Evolutionary conservation across 371 early-diverging fungal species (phyloP), one percentile per base, ranked within the genome.

Genomic region (Lichtheimia ornata): DNA sequence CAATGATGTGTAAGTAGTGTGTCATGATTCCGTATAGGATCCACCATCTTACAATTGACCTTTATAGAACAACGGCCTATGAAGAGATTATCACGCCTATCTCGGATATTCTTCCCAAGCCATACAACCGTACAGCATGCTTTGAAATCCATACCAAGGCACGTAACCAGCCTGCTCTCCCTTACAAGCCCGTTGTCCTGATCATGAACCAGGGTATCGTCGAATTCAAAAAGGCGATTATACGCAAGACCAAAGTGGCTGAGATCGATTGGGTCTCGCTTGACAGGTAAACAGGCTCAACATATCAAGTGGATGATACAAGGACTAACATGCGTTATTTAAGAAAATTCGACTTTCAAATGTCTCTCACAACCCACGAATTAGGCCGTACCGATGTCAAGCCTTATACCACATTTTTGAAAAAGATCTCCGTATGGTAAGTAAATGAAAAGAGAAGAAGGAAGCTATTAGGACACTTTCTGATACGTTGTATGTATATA

Each of bases 371-470:
- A 1, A 53, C 71, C 0, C 58, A 70, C 43, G 65, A 71, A 18
- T 45, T 64, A 11, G 41, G 73, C 6, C 58, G 80, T 5, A 25
- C 49, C n/a, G 75, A 81, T 49, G 77, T 77, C 4, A 77, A 76
- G 28, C 84, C 84, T 0, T 81, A 71, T 41, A 71, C 59, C 3
- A 72, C 81, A 0, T 83, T 83, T 56, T 69, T 71, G n/a, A 75
- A 79, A 47, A 72, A 72, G 45, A 50, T 73, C 0, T 71, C 80
- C 17, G 64, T 81, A 9, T 66, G 76, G 79, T 79, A 79, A 61
- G 43, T 45, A n/a, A n/a, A n/a, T 13, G 18, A 14, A 27, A 27
- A 42, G 35, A 40, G 17, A 18, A 53, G 28, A 12, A 18, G 17
- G 24, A 6, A 5, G 11, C n/a, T n/a, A n/a, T n/a, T n/a, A 4